Evolutionary conservation across 352 stramenopile genomes (phyloP).

Genomic region (Globisporangium radiosum): DNA sequence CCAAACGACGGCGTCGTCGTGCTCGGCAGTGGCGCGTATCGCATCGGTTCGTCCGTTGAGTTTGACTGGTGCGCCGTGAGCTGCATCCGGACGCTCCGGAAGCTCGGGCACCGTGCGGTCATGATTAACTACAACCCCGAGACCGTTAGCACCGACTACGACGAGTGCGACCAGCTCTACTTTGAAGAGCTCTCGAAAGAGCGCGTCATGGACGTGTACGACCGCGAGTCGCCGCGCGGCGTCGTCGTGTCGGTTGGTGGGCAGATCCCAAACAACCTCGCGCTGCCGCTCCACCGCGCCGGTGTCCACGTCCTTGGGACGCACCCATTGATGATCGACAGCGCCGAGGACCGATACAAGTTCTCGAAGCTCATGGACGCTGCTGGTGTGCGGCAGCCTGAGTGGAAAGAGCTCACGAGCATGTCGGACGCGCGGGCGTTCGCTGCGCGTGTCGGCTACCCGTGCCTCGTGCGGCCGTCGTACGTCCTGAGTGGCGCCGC

Average conservation of each 20-base stretch:
- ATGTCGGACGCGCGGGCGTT: constrained; percentile 88
- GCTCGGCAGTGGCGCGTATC: constrained; percentile 92
- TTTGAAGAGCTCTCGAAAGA: constrained; percentile 95
- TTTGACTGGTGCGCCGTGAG: constrained; percentile 97
- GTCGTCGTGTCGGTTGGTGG: constrained; percentile 93
- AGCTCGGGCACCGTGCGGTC: constrained; percentile 75
- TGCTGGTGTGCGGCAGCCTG: constrained; percentile 82
- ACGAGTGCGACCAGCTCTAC: constrained; percentile 97
- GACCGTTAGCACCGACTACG: constrained; percentile 96
- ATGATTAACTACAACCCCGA: constrained; percentile 98
- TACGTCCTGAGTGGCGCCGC: constrained; percentile 97
- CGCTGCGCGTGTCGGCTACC: constrained; percentile 91
- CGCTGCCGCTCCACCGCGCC: constrained; percentile 85
- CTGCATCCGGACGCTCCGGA: constrained; percentile 89
- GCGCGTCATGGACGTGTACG: constrained; percentile 94
- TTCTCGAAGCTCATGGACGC: constrained; percentile 96
- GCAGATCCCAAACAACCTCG: constrained; percentile 96
- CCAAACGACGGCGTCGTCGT: constrained; percentile 91
- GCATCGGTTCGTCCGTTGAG: constrained; percentile 96
- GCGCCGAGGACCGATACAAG: constrained; percentile 91
- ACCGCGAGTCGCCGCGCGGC: constrained; percentile 79
- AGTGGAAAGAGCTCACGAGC: constrained; percentile 88
- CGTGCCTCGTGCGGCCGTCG: constrained; percentile 94
- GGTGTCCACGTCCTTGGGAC: constrained; percentile 84
- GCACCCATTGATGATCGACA: constrained; percentile 91